Percentiles rank a stretch among this genome's conserved stretches.
Conservation (phyloP, 225 moss, liverwort and hornwort species). For the Pleurozium schreberi region DNA sequence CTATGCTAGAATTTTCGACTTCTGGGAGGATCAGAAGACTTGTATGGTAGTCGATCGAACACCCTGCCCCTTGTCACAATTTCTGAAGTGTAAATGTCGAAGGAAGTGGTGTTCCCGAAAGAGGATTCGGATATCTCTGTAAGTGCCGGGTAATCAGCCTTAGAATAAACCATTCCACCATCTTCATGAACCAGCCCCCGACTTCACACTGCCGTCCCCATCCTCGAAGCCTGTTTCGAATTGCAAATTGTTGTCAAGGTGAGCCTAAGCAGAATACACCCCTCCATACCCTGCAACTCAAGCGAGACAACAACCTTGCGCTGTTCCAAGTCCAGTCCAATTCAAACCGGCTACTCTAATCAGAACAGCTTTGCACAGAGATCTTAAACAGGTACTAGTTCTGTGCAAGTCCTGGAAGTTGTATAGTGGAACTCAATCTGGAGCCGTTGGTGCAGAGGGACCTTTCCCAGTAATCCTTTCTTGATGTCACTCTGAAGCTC, state of each 20-base stretch:
- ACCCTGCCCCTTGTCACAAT: not conserved
- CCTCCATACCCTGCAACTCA: not conserved
- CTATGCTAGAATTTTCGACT: not conserved
- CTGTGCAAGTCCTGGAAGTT: constrained; percentile 20
- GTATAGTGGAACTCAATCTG: constrained; percentile 96
- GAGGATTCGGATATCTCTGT: not conserved
- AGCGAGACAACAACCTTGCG: not conserved
- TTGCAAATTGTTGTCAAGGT: not conserved
- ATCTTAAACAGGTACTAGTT: constrained; percentile 11
- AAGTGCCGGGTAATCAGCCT: not conserved
- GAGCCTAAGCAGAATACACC: not conserved
- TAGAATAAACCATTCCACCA: not conserved
- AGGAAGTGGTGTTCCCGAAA: not conserved
- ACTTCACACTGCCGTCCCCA: not conserved
- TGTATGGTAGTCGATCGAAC: not conserved
- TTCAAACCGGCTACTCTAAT: not conserved
- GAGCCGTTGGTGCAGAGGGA: constrained; percentile 66
- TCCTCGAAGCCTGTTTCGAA: not conserved
- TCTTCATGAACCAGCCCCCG: not conserved
- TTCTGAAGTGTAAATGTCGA: not conserved
- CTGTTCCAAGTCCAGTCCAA: not conserved
- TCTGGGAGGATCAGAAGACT: not conserved
- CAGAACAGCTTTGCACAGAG: not conserved
- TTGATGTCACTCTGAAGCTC: constrained; percentile 87
- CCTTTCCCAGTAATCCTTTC: constrained; percentile 57